phyloP scores from a whole-genome alignment of 495 filamentous ascomycete genomes.

The Durotheca rogersii region DNA sequence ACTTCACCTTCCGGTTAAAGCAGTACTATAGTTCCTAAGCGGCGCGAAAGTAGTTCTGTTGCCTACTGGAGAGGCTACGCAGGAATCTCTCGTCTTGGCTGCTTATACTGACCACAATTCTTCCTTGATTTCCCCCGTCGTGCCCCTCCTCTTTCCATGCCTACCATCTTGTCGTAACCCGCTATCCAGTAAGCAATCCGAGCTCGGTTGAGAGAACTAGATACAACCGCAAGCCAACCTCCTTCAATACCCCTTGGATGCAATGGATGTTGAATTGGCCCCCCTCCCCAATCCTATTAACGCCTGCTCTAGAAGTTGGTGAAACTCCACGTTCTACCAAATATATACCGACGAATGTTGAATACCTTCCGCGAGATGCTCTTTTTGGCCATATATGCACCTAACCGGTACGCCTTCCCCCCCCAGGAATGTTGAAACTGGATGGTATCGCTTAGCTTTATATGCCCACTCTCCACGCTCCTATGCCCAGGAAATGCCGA shows the following conservation, averaged over 20 bases:
- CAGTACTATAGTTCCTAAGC: no score
- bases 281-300: no score
- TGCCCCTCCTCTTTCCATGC: background rate
- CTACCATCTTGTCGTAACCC: background rate
- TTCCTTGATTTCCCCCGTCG: no score
- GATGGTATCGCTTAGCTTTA: constrained; percentile 18
- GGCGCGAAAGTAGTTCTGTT: no score
- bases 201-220: constrained; percentile 28
- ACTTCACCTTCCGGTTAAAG: no score
- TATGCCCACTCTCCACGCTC: constrained; percentile 16
- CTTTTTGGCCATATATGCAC: background rate
- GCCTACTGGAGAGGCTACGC: no score
- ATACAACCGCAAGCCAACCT: no score
- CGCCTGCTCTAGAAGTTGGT: constrained; percentile 22
- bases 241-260: no score
- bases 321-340: constrained; percentile 30
- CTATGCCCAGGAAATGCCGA: constrained; percentile 3
- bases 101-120: no score
- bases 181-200: no score
- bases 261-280: constrained; percentile 24
- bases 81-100: no score
- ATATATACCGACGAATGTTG: constrained; percentile 28
- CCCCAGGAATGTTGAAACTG: constrained; percentile 35
- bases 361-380: constrained; percentile 4
- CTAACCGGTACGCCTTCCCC: constrained; percentile 29